A percentile compares a stretch with the other conserved stretches of the same genome.
phyloP scores from a whole-genome alignment of 352 stramenopile species.

The Pythium graminicola region DNA sequence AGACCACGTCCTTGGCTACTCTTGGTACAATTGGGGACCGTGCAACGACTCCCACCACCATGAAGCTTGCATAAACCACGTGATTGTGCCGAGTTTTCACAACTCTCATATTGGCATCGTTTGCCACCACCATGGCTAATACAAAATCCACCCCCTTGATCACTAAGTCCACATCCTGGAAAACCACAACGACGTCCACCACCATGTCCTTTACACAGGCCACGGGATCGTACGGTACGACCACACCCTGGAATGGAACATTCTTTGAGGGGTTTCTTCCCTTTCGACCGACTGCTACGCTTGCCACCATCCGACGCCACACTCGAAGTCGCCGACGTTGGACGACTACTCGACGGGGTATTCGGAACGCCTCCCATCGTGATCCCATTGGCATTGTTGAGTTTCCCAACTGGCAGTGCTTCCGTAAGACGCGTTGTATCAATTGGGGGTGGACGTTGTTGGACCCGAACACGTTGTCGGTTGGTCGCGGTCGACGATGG shows the following conservation, averaged over 20 bases:
- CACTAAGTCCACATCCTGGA: slow-evolving; percentile 73
- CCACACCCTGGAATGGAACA: slow-evolving; percentile 72
- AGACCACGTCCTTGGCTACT: slow-evolving; percentile 73
- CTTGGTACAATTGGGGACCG: slow-evolving; percentile 50
- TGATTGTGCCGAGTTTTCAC: slow-evolving; percentile 73
- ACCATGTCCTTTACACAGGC: slow-evolving; percentile 82
- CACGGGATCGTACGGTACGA: slow-evolving; percentile 81
- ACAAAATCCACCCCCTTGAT: slow-evolving; percentile 74
- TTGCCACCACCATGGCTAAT: slow-evolving; percentile 83
- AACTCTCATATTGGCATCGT: slow-evolving; percentile 68
- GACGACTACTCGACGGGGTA: slow-evolving; percentile 19
- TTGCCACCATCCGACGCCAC: slow-evolving; percentile 13
- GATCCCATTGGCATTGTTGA: slow-evolving; percentile 7
- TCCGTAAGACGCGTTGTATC: slow-evolving; percentile 20
- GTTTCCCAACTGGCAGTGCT: slow-evolving; percentile 17
- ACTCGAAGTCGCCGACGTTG: slow-evolving; percentile 20
- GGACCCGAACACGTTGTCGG: slow-evolving; percentile 10
- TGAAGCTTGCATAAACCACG: slow-evolving; percentile 85
- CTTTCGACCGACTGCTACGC: slow-evolving; percentile 32
- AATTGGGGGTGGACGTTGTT: slow-evolving; percentile 21
- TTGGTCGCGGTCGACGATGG: background rate
- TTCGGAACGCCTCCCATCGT: background rate
- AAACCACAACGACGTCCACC: slow-evolving; percentile 70
- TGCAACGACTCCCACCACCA: slow-evolving; percentile 73
- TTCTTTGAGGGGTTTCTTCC: slow-evolving; percentile 73